Percentiles rank a stretch among this genome's conserved stretches.
Conservation (phyloP, 768 basidiomycete genomes). For the Holtermannia corniformis region DNA sequence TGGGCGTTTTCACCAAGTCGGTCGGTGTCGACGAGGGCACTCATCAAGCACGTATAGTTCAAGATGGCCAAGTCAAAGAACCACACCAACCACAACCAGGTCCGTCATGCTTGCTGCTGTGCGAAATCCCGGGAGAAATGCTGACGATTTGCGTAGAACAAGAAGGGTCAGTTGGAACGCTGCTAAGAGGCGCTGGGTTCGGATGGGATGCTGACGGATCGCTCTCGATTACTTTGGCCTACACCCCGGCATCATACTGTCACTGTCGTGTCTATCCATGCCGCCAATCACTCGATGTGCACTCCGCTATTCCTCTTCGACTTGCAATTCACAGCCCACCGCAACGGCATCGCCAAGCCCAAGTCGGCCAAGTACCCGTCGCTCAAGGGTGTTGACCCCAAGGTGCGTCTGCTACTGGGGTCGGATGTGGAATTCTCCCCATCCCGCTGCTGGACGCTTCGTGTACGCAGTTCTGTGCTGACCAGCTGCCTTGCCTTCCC, state of each 20-base stretch:
- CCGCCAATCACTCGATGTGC: neutral
- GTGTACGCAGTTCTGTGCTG: neutral
- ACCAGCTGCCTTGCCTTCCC: too few species aligned
- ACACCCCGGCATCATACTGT: neutral
- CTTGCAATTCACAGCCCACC: constrained; percentile 51
- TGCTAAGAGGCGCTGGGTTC: neutral
- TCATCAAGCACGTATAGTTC: constrained; percentile 6
- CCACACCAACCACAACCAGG: constrained; percentile 29
- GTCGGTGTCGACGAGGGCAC: neutral
- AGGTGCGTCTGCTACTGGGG: constrained; percentile 22
- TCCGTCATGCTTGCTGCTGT: constrained; percentile 43
- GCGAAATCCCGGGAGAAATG: too few species aligned
- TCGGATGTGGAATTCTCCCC: neutral
- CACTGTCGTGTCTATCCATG: neutral
- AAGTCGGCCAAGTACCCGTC: constrained; percentile 63
- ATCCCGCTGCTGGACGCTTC: neutral
- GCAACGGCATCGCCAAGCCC: constrained; percentile 90
- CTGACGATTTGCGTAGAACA: constrained; percentile 45
- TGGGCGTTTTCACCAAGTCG: neutral
- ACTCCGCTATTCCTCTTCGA: neutral
- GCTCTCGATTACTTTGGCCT: neutral
- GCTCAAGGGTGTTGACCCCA: constrained; percentile 66
- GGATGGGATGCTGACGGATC: neutral
- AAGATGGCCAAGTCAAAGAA: constrained; percentile 98
- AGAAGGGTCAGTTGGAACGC: constrained; percentile 52